phyloP scores from a whole-genome alignment of 163 green algal species.

The Prototheca cutis region DNA sequence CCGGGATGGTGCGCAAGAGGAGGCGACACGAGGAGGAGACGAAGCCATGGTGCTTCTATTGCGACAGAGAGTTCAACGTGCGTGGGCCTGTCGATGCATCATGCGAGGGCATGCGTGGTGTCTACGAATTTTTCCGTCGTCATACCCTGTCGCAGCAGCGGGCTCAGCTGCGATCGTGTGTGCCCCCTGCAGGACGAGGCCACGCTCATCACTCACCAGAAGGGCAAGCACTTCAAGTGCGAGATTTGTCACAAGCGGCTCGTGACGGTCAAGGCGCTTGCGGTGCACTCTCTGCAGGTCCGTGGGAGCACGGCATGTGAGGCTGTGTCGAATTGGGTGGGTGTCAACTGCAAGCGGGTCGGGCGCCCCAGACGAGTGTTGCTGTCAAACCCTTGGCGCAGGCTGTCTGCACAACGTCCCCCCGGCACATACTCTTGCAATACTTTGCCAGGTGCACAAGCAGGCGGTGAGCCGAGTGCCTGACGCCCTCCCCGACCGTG shows the following conservation, averaged over 20 bases:
- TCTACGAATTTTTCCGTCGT: no score
- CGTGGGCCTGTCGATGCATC: no score
- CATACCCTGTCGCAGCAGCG: no score
- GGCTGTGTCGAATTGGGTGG: no score
- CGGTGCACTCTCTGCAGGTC: constrained; percentile 73
- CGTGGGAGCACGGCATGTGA: not conserved
- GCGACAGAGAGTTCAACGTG: constrained; percentile 66
- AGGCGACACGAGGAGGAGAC: constrained; percentile 33
- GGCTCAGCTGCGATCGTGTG: no score
- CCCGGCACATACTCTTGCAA: not conserved
- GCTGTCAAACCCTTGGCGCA: not conserved
- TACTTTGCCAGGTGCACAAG: constrained; percentile 61
- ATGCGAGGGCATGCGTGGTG: no score
- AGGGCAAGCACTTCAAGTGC: constrained; percentile 77
- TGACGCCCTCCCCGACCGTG: constrained; percentile 47
- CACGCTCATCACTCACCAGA: constrained; percentile 81
- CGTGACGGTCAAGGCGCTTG: constrained; percentile 52
- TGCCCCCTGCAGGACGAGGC: constrained; percentile 62
- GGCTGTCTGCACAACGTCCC: constrained; percentile 12
- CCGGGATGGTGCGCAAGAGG: constrained; percentile 44
- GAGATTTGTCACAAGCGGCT: constrained; percentile 76
- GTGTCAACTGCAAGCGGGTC: no score
- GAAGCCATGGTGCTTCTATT: constrained; percentile 78
- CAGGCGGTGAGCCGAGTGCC: constrained; percentile 62
- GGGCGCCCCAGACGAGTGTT: no score